phyloP scores from a whole-genome alignment of 768 basidiomycete genomes.

The Zangia roseola region DNA sequence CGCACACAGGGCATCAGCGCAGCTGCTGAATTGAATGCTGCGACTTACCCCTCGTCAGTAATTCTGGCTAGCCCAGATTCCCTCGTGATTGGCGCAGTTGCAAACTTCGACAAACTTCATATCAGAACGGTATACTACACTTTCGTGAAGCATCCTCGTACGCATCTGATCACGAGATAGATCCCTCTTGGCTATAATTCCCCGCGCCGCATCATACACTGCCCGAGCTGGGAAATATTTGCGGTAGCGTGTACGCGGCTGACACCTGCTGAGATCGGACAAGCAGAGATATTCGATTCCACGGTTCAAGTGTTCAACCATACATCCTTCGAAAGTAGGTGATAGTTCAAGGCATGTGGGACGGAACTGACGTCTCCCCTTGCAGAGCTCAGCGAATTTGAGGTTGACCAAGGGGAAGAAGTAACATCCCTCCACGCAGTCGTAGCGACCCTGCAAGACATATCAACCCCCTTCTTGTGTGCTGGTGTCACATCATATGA shows the following conservation, averaged over 20 bases:
- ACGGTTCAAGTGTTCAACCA: conserved; percentile 70
- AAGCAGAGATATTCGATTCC: conserved; percentile 44
- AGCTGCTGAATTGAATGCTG: conserved; percentile 48
- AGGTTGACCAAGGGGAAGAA: conserved; percentile 51
- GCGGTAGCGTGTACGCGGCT: conserved; percentile 63
- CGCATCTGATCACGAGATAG: conserved; percentile 35
- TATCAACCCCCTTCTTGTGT: conserved; percentile 44
- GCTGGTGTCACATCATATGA: conserved; percentile 46
- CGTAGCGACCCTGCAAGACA: conserved; percentile 26
- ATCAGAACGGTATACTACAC: conserved; percentile 61
- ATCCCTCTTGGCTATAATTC: conserved; percentile 69
- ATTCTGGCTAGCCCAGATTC: conserved; percentile 53
- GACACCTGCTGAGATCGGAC: conserved; percentile 54
- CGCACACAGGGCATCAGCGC: conserved; percentile 50
- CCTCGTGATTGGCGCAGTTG: conserved; percentile 64
- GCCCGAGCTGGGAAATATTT: conserved; percentile 52
- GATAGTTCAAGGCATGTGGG: not conserved
- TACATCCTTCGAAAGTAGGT: conserved; percentile 59
- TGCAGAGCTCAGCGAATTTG: conserved; percentile 30
- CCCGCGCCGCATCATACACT: conserved; percentile 67
- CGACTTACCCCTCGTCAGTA: conserved; percentile 50
- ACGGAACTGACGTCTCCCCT: conserved; percentile 3
- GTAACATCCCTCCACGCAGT: conserved; percentile 51
- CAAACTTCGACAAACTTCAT: conserved; percentile 74
- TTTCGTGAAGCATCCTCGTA: not conserved